Evolutionary conservation across 805 yeast species (phyloP).

Genomic region (Spathaspora hagerdaliae): DNA sequence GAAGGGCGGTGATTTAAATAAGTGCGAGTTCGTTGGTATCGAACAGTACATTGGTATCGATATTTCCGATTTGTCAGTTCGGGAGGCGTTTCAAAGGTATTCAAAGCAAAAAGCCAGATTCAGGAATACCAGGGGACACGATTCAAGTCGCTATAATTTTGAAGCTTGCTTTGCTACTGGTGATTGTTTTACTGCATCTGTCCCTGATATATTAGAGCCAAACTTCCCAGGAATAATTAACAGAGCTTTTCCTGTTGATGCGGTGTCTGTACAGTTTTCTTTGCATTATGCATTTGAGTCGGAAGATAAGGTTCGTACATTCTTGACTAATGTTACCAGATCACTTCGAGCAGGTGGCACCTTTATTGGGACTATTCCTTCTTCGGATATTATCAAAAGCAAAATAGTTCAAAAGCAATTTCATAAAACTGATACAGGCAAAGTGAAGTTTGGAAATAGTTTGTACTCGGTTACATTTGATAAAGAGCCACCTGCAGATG

Average conservation of each 20-base stretch:
- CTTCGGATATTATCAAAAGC: constrained; percentile 75
- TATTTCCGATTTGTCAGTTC: constrained; percentile 81
- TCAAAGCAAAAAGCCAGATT: constrained; percentile 44
- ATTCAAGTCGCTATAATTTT: constrained; percentile 51
- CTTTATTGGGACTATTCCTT: constrained; percentile 93
- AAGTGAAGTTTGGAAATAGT: constrained; percentile 75
- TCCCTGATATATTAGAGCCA: constrained; percentile 61
- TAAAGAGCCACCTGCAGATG: constrained; percentile 71
- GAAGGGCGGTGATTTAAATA: constrained; percentile 94
- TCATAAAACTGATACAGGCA: constrained; percentile 7
- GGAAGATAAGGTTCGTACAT: constrained; percentile 70
- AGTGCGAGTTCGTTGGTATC: constrained; percentile 74
- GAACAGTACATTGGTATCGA: constrained; percentile 86
- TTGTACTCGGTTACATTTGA: constrained; percentile 80
- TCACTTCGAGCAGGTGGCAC: constrained; percentile 79
- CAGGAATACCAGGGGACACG: constrained; percentile 20
- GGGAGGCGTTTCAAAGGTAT: constrained; percentile 79
- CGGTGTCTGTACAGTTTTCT: constrained; percentile 88
- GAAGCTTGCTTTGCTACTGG: constrained; percentile 87
- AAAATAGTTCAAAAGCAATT: constrained; percentile 50
- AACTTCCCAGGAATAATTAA: constrained; percentile 59
- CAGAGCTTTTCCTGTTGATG: constrained; percentile 75
- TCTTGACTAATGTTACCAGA: constrained; percentile 70
- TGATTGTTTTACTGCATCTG: constrained; percentile 74
- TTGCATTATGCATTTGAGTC: constrained; percentile 92